Evolutionary conservation across 2,329 filamentous ascomycete species (phyloP).

Genomic region (Alternaria alternata): DNA sequence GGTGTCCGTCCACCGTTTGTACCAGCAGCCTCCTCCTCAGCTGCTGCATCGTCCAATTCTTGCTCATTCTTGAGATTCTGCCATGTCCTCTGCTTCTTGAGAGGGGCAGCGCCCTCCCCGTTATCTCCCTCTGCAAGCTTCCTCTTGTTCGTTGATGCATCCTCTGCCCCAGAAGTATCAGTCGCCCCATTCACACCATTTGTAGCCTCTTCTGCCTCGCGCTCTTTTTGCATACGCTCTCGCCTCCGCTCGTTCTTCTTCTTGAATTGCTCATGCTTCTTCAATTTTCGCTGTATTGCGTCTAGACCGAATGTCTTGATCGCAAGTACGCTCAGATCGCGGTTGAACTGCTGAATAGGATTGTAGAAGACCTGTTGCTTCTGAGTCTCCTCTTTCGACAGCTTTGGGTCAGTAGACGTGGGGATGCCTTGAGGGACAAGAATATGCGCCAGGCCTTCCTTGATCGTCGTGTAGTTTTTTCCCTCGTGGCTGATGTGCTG

Average conservation of each 20-base stretch:
- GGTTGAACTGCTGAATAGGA: slow-evolving; percentile 98
- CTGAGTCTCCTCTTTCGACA: slow-evolving; percentile 61
- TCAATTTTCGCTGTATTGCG: slow-evolving; percentile 58
- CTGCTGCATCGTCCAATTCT: slow-evolving; percentile 10
- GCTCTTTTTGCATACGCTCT: slow-evolving; percentile 24
- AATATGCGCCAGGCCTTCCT: slow-evolving; percentile 73
- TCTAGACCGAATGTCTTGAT: slow-evolving; percentile 89
- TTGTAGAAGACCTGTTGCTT: slow-evolving; percentile 94
- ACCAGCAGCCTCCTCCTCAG: slow-evolving; percentile 1
- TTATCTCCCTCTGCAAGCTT: slow-evolving; percentile 30
- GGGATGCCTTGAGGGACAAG: slow-evolving; percentile 65
- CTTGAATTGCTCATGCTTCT: slow-evolving; percentile 53
- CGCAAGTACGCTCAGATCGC: slow-evolving; percentile 89
- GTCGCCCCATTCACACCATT: slow-evolving; percentile 2
- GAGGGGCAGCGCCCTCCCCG: slow-evolving; percentile 19
- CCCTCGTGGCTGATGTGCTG: slow-evolving; percentile 56
- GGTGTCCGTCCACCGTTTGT: slow-evolving; percentile 17
- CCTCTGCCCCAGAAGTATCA: slow-evolving; percentile 3
- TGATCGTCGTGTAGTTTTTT: slow-evolving; percentile 66
- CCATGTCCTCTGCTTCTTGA: slow-evolving; percentile 38
- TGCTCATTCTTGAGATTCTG: slow-evolving; percentile 23
- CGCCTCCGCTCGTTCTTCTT: slow-evolving; percentile 38
- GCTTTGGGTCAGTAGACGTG: slow-evolving; percentile 58
- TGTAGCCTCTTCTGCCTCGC: slow-evolving; percentile 8
- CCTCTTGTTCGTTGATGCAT: slow-evolving; percentile 33